Conservation (phyloP, 208 protist genomes). For the Porcisia hertigi region DNA sequence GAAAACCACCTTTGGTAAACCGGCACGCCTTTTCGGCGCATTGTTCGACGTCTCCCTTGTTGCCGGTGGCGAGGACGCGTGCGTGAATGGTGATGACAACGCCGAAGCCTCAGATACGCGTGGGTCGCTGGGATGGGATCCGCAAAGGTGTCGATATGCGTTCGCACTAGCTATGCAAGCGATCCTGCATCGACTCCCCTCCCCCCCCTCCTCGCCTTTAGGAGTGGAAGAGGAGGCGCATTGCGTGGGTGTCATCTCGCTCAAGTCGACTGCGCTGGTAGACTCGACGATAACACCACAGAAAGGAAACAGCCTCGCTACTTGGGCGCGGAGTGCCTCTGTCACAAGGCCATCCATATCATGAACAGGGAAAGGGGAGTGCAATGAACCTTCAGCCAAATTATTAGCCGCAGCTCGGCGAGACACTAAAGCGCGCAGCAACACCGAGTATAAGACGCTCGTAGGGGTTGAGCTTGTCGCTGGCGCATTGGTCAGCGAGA, state of each 20-base stretch:
- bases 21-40: not conserved
- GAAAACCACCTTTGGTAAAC: constrained; percentile 1
- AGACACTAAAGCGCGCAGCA: constrained; percentile 4
- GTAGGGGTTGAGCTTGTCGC: not conserved
- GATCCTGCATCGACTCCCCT: not conserved
- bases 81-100: not conserved
- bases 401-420: not conserved
- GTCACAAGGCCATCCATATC: constrained; percentile 6
- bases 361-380: constrained; percentile 5
- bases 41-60: not conserved
- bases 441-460: constrained; percentile 21
- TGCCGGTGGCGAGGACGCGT: not conserved
- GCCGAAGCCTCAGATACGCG: not conserved
- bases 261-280: not conserved
- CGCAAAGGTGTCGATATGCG: not conserved
- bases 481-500: not conserved
- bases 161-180: constrained; percentile 4
- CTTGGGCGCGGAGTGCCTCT: constrained; percentile 10
- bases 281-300: constrained; percentile 19
- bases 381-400: constrained; percentile 5
- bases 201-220: not conserved
- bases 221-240: not conserved
- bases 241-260: not conserved
- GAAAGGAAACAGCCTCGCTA: constrained; percentile 20
- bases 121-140: no score